Percentiles rank a stretch among this genome's conserved stretches.
Conservation (phyloP, 1,284 basidiomycete genomes). For the Anthracocystis panici-leucophaei region DNA sequence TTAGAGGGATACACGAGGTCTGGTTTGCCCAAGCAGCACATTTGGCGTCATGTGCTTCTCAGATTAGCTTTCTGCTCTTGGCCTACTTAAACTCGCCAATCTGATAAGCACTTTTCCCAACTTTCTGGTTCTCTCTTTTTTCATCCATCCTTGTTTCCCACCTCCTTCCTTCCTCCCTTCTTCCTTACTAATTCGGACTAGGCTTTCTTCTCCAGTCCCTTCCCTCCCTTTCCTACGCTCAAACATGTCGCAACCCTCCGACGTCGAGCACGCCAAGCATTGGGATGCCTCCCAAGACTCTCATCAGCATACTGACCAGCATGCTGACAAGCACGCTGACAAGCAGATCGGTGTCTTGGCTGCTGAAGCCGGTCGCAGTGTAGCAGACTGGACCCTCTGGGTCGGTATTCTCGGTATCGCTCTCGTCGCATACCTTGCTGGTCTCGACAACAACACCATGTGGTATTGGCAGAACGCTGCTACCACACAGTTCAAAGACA, state of each 20-base stretch:
- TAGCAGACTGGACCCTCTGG: constrained; percentile 59
- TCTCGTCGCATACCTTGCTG: constrained; percentile 57
- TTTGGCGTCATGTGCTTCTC: constrained; percentile 1
- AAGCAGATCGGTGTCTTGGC: constrained; percentile 60
- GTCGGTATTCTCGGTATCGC: constrained; percentile 58
- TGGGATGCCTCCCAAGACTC: constrained; percentile 19
- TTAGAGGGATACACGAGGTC: not conserved
- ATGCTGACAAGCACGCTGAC: constrained; percentile 4
- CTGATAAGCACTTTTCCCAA: constrained; percentile 22
- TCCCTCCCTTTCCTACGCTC: not conserved
- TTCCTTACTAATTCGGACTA: not conserved
- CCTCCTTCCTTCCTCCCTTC: not conserved
- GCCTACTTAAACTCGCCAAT: constrained; percentile 11
- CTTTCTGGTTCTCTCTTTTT: not conserved
- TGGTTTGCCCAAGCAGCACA: not conserved
- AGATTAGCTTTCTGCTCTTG: too few species aligned
- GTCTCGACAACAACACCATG: constrained; percentile 64
- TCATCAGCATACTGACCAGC: constrained; percentile 4
- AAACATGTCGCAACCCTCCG: constrained; percentile 34
- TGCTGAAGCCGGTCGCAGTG: constrained; percentile 55
- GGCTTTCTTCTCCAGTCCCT: not conserved
- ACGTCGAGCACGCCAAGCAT: constrained; percentile 32
- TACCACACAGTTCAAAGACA: constrained; percentile 42
- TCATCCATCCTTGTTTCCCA: not conserved
- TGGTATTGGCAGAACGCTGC: constrained; percentile 49